phyloP scores from a whole-genome alignment of 1,284 basidiomycete species.

The Rhodotorula sp. region DNA sequence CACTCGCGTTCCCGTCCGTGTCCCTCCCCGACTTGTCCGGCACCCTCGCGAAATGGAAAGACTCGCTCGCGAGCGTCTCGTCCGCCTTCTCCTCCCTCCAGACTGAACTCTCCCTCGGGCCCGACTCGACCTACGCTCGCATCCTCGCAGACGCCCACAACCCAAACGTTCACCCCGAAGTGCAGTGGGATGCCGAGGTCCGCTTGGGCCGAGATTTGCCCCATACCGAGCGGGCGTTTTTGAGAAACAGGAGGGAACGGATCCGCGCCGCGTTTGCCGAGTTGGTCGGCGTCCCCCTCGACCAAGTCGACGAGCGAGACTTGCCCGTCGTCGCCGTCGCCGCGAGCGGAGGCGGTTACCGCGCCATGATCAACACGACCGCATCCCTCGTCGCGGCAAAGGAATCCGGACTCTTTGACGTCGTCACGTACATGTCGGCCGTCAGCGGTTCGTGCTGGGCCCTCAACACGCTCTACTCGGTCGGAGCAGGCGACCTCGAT shows the following conservation, averaged over 20 bases:
- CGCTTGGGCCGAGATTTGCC: constrained; percentile 49
- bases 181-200: constrained; percentile 53
- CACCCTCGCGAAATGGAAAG: constrained; percentile 46
- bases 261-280: constrained; percentile 50
- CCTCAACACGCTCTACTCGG: constrained; percentile 51
- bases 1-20: constrained; percentile 36
- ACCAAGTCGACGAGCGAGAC: constrained; percentile 50
- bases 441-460: constrained; percentile 53
- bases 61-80: constrained; percentile 46
- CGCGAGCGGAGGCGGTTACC: constrained; percentile 52
- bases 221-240: constrained; percentile 50
- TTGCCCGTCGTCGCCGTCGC: constrained; percentile 54
- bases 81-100: constrained; percentile 47
- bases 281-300: constrained; percentile 48
- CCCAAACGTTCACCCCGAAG: constrained; percentile 49
- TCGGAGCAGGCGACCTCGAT: constrained; percentile 47
- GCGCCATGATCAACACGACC: constrained; percentile 53
- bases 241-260: constrained; percentile 48
- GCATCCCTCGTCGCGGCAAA: constrained; percentile 51
- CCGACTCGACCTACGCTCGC: constrained; percentile 45
- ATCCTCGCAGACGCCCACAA: constrained; percentile 37
- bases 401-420: constrained; percentile 49
- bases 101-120: constrained; percentile 49
- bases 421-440: constrained; percentile 50
- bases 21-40: constrained; percentile 45